Conservation (phyloP, 768 basidiomycete genomes). For the Epithele typhae region DNA sequence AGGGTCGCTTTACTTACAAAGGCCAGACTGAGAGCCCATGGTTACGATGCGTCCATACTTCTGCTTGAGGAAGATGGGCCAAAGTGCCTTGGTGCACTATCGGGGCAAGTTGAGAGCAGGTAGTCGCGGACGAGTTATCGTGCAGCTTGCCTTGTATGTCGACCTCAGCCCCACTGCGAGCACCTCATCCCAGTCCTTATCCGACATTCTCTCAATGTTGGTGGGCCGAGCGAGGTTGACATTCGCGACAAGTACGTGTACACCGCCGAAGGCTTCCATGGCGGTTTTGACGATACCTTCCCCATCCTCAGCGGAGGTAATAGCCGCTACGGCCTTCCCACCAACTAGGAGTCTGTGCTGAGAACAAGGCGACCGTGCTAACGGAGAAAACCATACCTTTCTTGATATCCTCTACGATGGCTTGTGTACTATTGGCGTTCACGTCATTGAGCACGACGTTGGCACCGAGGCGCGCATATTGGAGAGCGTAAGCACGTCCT, state of each 20-base stretch:
- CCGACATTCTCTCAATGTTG: slow-evolving; percentile 84
- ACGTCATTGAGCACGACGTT: slow-evolving; percentile 97
- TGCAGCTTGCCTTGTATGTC: not conserved
- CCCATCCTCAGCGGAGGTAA: slow-evolving; percentile 90
- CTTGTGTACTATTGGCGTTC: slow-evolving; percentile 75
- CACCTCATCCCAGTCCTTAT: slow-evolving; percentile 93
- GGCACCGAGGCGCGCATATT: slow-evolving; percentile 91
- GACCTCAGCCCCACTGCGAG: slow-evolving; percentile 78
- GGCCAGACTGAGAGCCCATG: slow-evolving; percentile 88
- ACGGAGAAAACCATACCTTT: slow-evolving; percentile 43
- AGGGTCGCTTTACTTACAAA: slow-evolving; percentile 55
- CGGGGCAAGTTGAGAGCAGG: too few relatives aligned
- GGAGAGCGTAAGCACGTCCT: slow-evolving; percentile 85
- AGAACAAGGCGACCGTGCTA: too few relatives aligned
- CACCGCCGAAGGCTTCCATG: slow-evolving; percentile 78
- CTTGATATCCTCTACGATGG: slow-evolving; percentile 84
- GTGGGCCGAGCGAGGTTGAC: slow-evolving; percentile 95
- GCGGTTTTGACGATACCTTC: slow-evolving; percentile 86
- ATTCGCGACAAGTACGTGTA: slow-evolving; percentile 88
- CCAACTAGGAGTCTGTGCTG: slow-evolving; percentile 49
- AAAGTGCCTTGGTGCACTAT: slow-evolving; percentile 88
- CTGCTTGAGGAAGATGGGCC: slow-evolving; percentile 96
- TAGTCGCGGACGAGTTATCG: not conserved
- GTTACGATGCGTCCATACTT: slow-evolving; percentile 95
- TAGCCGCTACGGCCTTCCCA: slow-evolving; percentile 78